A percentile compares a stretch with the other conserved stretches of the same genome.
Evolutionary conservation across 2,329 filamentous ascomycete species (phyloP).

Genomic region (Colletotrichum melonis): DNA sequence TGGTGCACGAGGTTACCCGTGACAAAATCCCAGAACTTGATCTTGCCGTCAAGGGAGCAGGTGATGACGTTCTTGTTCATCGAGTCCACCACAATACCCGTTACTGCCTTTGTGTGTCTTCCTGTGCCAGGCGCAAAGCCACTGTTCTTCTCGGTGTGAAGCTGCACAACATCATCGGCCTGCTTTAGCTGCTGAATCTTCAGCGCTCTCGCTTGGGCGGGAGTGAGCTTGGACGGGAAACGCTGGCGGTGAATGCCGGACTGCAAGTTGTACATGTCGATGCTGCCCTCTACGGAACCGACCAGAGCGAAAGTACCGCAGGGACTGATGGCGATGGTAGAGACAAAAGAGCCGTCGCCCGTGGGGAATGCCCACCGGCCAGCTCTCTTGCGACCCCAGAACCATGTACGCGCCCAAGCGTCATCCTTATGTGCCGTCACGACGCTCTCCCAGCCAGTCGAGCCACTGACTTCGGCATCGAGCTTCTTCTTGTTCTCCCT

Average conservation of each 20-base stretch:
- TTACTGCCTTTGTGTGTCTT: slow-evolving; percentile 84
- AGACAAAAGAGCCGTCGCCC: slow-evolving; percentile 83
- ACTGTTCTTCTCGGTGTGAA: slow-evolving; percentile 58
- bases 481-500: slow-evolving; percentile 70
- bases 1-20: slow-evolving; percentile 83
- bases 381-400: slow-evolving; percentile 94
- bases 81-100: slow-evolving; percentile 88
- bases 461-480: slow-evolving; percentile 78
- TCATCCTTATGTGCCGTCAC: slow-evolving; percentile 93
- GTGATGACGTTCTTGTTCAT: slow-evolving; percentile 89
- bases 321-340: slow-evolving; percentile 87
- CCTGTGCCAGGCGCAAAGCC: slow-evolving; percentile 67
- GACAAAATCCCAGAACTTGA: slow-evolving; percentile 98
- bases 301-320: slow-evolving; percentile 95
- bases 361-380: slow-evolving; percentile 94
- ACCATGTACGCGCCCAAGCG: slow-evolving; percentile 91
- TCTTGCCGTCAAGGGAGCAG: slow-evolving; percentile 88
- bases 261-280: slow-evolving; percentile 98
- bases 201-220: slow-evolving; percentile 80
- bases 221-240: slow-evolving; percentile 84
- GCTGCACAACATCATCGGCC: slow-evolving; percentile 66
- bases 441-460: slow-evolving; percentile 97
- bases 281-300: slow-evolving; percentile 82
- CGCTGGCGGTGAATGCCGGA: slow-evolving; percentile 89
- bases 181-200: slow-evolving; percentile 73